These are phyloP conservation scores for Trichoderma aggressivum DNA, from an alignment of 2,329 filamentous ascomycete genomes.

Conservation along the genomic window DNA sequence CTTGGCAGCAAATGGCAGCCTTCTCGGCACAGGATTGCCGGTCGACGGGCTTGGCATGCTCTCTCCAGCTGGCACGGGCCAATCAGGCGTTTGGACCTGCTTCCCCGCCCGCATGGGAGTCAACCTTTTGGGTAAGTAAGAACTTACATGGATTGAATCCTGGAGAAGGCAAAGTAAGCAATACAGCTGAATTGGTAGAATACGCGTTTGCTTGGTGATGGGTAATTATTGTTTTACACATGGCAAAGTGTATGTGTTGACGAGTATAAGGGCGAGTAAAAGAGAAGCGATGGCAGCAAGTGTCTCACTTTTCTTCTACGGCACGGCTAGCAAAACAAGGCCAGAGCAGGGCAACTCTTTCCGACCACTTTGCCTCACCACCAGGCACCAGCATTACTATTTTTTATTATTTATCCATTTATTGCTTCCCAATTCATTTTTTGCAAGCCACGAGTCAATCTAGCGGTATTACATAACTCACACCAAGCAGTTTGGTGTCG, in stretches of 20 bases:
- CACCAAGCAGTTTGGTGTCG: background rate
- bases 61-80: background rate
- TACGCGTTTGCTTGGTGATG: background rate
- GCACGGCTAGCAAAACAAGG: background rate
- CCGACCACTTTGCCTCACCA: background rate
- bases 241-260: background rate
- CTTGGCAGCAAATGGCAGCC: background rate
- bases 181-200: background rate
- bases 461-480: background rate
- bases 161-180: too few relatives aligned
- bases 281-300: background rate
- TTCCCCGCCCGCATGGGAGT: background rate
- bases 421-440: background rate
- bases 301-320: background rate
- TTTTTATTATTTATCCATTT: background rate
- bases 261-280: background rate
- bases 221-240: too few relatives aligned
- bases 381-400: background rate
- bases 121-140: background rate
- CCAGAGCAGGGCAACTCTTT: background rate
- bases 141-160: background rate
- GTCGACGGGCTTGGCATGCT: background rate
- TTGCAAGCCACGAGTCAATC: background rate
- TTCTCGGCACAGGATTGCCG: conserved; percentile 7
- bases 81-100: background rate